These are phyloP conservation scores for Aspergillus baeticus DNA, from an alignment of 495 filamentous ascomycete genomes.

Conservation along the genomic window DNA sequence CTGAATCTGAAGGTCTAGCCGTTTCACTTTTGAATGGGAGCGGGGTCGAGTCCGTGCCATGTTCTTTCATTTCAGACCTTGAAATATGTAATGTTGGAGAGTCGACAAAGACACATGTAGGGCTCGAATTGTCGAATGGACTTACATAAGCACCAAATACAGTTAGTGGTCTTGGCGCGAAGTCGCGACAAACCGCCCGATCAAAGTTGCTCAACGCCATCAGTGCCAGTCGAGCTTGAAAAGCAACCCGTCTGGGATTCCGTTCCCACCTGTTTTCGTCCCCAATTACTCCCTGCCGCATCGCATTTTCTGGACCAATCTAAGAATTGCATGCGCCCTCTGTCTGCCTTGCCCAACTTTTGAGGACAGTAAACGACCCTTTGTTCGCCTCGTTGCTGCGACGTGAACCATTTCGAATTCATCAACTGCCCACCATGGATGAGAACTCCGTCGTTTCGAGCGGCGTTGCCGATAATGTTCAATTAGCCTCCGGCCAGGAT, in stretches of 20 bases:
- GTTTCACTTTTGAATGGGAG: no score
- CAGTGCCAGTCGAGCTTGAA: background rate
- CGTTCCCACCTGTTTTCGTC: background rate
- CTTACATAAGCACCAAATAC: slow-evolving; percentile 6
- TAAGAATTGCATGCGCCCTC: slow-evolving; percentile 17
- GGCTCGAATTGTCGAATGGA: background rate
- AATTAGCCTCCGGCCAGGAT: slow-evolving; percentile 29
- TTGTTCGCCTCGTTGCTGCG: slow-evolving; percentile 34
- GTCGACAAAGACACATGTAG: no score
- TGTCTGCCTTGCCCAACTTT: background rate
- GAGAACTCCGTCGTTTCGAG: slow-evolving; percentile 29
- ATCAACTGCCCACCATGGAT: slow-evolving; percentile 35
- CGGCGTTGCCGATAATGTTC: slow-evolving; percentile 31
- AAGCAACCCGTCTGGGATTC: slow-evolving; percentile 2
- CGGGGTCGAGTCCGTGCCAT: no score
- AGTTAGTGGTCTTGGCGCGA: slow-evolving; percentile 16
- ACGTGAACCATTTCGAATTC: slow-evolving; percentile 25
- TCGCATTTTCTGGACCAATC: background rate
- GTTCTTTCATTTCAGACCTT: no score
- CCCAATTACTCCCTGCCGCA: background rate
- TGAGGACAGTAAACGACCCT: slow-evolving; percentile 30
- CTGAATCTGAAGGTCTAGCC: no score
- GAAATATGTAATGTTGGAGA: no score
- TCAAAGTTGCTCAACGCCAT: slow-evolving; percentile 16
- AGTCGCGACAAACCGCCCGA: slow-evolving; percentile 14